A percentile compares a stretch with the other conserved stretches of the same genome.
phyloP scores from a whole-genome alignment of 75 land plant genomes.

The Cunninghamia lanceolata region DNA sequence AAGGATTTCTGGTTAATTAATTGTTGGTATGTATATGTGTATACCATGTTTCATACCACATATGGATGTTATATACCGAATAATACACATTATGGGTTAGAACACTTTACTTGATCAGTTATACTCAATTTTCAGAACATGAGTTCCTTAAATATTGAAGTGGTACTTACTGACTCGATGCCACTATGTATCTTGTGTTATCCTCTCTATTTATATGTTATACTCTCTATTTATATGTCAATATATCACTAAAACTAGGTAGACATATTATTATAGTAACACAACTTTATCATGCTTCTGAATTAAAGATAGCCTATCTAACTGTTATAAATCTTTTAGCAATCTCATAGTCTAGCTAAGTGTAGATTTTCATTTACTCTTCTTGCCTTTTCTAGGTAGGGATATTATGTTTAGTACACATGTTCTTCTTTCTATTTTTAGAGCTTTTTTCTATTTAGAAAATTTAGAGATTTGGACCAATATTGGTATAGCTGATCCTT shows the following conservation, averaged over 20 bases:
- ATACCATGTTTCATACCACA: background rate
- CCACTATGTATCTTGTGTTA: background rate
- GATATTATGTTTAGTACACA: background rate
- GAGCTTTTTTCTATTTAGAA: background rate
- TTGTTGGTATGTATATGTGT: background rate
- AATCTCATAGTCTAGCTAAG: background rate
- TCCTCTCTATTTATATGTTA: background rate
- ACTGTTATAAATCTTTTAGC: background rate
- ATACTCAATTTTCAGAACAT: background rate
- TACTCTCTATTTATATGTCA: background rate
- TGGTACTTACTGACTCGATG: background rate
- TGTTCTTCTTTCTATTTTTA: background rate
- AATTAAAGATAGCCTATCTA: background rate
- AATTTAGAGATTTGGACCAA: background rate
- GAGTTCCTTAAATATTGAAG: background rate
- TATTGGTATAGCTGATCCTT: background rate
- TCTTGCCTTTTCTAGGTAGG: background rate
- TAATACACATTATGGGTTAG: background rate
- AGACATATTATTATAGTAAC: background rate
- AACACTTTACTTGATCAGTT: background rate
- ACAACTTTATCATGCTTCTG: background rate
- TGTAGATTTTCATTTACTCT: background rate
- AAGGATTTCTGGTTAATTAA: background rate
- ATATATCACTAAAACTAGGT: background rate
- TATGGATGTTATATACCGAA: background rate